These are phyloP conservation scores for Mucor mucedo DNA, from an alignment of 371 early-diverging fungal species.

Conservation along the genomic window DNA sequence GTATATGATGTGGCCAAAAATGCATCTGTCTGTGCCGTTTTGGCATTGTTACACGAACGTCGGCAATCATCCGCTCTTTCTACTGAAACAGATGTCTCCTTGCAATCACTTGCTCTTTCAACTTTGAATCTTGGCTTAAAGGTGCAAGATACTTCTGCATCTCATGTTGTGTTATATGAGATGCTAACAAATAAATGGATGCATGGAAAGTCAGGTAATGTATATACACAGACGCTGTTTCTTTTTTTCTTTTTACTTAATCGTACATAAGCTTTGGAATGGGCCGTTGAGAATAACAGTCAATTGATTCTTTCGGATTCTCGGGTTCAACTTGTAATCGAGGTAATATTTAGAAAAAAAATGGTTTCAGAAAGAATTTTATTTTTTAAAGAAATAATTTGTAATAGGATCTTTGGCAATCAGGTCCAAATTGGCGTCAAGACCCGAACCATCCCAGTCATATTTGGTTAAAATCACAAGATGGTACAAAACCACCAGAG, in stretches of 20 bases:
- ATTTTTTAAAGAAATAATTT: neutral
- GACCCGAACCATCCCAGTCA: slow-evolving; percentile 37
- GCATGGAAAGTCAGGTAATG: slow-evolving; percentile 37
- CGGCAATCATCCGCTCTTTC: slow-evolving; percentile 23
- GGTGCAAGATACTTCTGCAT: slow-evolving; percentile 19
- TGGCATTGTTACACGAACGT: slow-evolving; percentile 43
- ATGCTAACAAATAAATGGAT: slow-evolving; percentile 43
- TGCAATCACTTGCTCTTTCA: slow-evolving; percentile 40
- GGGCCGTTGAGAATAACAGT: slow-evolving; percentile 45
- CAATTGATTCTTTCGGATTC: slow-evolving; percentile 39
- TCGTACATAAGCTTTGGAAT: slow-evolving; percentile 36
- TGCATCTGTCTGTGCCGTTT: slow-evolving; percentile 48
- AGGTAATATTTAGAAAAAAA: slow-evolving; percentile 27
- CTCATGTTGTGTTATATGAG: slow-evolving; percentile 32
- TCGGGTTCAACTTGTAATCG: slow-evolving; percentile 34
- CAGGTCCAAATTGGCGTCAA: slow-evolving; percentile 37
- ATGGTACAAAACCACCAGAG: neutral
- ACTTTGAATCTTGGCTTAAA: slow-evolving; percentile 40
- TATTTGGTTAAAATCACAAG: slow-evolving; percentile 23
- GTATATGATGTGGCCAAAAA: slow-evolving; percentile 43
- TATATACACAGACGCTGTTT: neutral
- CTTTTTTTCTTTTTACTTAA: neutral
- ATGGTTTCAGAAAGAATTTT: slow-evolving; percentile 6
- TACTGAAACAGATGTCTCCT: slow-evolving; percentile 26
- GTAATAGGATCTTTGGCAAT: slow-evolving; percentile 32